Evolutionary conservation across 768 basidiomycete genomes (phyloP).

Genomic region (Pisolithus orientalis): DNA sequence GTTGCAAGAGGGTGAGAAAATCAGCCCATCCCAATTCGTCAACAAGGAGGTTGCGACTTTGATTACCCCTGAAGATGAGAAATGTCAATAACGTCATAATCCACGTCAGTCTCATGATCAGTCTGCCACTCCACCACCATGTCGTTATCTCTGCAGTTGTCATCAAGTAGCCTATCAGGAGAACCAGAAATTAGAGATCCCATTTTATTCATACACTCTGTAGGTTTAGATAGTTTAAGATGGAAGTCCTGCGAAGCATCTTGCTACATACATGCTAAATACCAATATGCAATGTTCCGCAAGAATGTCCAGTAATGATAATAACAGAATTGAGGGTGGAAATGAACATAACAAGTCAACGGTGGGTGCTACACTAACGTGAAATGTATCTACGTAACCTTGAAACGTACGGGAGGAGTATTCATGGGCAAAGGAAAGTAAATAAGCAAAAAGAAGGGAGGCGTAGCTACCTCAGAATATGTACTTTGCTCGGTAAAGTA

Average conservation of each 20-base stretch:
- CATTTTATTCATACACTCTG: too few species aligned
- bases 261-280: not conserved
- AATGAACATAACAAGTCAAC: not conserved
- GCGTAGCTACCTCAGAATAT: too few species aligned
- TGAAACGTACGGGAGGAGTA: too few species aligned
- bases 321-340: not conserved
- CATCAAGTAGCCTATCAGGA: too few species aligned
- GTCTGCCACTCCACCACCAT: too few species aligned
- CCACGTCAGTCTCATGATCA: too few species aligned
- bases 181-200: too few species aligned
- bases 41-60: slow-evolving; percentile 22
- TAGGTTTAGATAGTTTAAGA: not conserved
- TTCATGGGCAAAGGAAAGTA: not conserved
- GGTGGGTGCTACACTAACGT: too few species aligned
- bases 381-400: too few species aligned
- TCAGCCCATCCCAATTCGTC: slow-evolving; percentile 52
- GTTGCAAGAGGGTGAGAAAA: slow-evolving; percentile 41
- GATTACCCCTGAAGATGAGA: not conserved
- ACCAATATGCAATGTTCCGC: not conserved
- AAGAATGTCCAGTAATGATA: not conserved
- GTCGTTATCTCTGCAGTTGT: too few species aligned
- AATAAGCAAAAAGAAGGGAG: not conserved
- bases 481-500: not conserved
- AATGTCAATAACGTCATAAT: slow-evolving; percentile 31
- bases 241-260: not conserved